Base-by-base conservation (phyloP, 441 rosid species). In the Erysimum pusillum region DNA sequence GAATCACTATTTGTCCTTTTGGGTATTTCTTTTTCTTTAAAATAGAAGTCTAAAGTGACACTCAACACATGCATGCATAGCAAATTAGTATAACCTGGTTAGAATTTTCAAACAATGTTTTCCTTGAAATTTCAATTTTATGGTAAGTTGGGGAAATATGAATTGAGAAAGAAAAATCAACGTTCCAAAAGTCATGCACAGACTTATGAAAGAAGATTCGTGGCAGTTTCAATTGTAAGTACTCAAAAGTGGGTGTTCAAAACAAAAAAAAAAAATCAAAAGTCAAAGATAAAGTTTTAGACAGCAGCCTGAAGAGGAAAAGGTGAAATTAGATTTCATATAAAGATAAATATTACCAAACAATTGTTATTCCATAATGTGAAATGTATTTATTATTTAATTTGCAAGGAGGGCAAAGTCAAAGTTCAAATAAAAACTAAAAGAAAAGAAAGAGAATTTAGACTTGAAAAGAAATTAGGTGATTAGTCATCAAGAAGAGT, bases 21-120 rank as follows among this genome's bases (percentile, higher is more conserved):
- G 38, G 14, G 9, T 9, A 71, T 76, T 34, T 52, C 4, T 22
- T 22, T 22, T n/a, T 53, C 11, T 61, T 44, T 53, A 8, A 51
- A 20, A 41, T 15, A 59, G 34, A 71, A 77, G 68, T 59, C 51
- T 15, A 49, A 64, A n/a, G 52, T 59, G 64, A 72, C 36, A 59
- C 64, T 72, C 49, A 60, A 51, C 77, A 66, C 69, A 66, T 59
- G 69, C 73, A 70, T 70, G 80, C 77, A 66, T 78, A 59, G 35
- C 59, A 41, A 41, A 42, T 48, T 39, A 18, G 63, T 77, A 59
- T 58, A 32, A 3, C 51, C 34, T 63, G 49, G 60, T 22, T 71
- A 38, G 14, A 78, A 42, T 78, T 72, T 78, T 67, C 81, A 72
- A 51, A 72, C 69, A 34, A 32, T 44, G 36, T 28, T 14, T 58